Evolutionary conservation across 2,329 filamentous ascomycete species (phyloP).

Genomic region (Apiospora phragmitis): DNA sequence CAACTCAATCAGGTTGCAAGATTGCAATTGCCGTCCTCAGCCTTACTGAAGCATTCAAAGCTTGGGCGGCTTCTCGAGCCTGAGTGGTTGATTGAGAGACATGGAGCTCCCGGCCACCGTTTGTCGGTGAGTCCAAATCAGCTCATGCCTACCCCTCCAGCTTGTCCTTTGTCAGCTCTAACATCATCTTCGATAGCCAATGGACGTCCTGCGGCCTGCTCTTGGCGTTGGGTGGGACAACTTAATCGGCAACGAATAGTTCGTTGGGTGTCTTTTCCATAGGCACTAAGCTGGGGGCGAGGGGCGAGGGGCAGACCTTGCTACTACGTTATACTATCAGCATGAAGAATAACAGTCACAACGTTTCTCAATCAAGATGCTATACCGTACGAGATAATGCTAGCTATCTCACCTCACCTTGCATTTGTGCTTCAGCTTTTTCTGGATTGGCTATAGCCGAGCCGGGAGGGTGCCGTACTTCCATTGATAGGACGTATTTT

Average conservation of each 20-base stretch:
- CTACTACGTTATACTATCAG: not conserved
- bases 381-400: not conserved
- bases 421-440: not conserved
- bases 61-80: not conserved
- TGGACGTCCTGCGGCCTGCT: not conserved
- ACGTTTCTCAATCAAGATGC: not conserved
- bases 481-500: not conserved
- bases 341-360: not conserved
- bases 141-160: conserved; percentile 9
- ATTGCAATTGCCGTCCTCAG: conserved; percentile 5
- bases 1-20: not conserved
- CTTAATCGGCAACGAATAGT: not conserved
- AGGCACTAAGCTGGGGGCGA: not conserved
- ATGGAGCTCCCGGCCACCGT: not conserved
- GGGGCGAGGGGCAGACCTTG: not conserved
- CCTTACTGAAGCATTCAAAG: not conserved
- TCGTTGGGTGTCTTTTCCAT: not conserved
- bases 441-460: not conserved
- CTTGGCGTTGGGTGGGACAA: conserved; percentile 6
- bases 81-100: not conserved
- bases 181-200: not conserved
- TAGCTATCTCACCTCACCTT: not conserved
- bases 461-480: not conserved
- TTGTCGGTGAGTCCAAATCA: conserved; percentile 7
- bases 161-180: conserved; percentile 3